Evolutionary conservation across 352 stramenopile genomes (phyloP).

Genomic region (Pythium sp.): DNA sequence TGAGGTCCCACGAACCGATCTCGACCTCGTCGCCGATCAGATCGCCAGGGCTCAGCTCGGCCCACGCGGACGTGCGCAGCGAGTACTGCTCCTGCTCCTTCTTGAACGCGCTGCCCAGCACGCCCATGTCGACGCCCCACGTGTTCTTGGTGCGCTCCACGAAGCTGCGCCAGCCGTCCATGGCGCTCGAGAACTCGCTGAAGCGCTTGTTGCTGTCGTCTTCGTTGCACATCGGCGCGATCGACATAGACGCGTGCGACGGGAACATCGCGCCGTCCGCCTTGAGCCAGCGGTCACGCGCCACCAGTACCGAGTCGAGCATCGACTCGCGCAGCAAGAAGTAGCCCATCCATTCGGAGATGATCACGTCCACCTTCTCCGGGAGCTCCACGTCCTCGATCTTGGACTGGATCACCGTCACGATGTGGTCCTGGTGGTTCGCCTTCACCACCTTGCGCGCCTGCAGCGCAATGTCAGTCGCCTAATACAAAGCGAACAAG

Average conservation of each 20-base stretch:
- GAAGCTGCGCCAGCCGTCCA: constrained; percentile 84
- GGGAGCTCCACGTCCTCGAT: constrained; percentile 98
- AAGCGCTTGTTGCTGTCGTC: constrained; percentile 86
- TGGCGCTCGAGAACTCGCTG: constrained; percentile 78
- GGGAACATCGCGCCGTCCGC: constrained; percentile 97
- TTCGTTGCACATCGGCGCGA: constrained; percentile 96
- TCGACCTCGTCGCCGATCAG: constrained; percentile 85
- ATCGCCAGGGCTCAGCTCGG: constrained; percentile 66
- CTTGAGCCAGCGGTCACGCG: constrained; percentile 97
- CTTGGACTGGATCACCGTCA: constrained; percentile 98
- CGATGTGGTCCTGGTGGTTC: constrained; percentile 95
- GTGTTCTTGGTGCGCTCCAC: constrained; percentile 91
- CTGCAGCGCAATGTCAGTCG: constrained; percentile 98
- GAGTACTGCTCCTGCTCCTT: constrained; percentile 89
- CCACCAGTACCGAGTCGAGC: constrained; percentile 98
- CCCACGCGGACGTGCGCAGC: constrained; percentile 82
- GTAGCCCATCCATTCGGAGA: constrained; percentile 99
- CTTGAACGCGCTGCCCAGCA: constrained; percentile 85
- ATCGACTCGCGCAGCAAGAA: constrained; percentile 99
- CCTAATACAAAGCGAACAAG: constrained; percentile 20
- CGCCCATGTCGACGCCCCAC: constrained; percentile 97
- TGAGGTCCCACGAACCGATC: constrained; percentile 80
- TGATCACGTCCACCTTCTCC: constrained; percentile 99
- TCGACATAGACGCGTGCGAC: constrained; percentile 97
- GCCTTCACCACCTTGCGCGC: constrained; percentile 94